Conservation (phyloP, 2,329 filamentous ascomycete species). For the Ceratocystiopsis minuta region DNA sequence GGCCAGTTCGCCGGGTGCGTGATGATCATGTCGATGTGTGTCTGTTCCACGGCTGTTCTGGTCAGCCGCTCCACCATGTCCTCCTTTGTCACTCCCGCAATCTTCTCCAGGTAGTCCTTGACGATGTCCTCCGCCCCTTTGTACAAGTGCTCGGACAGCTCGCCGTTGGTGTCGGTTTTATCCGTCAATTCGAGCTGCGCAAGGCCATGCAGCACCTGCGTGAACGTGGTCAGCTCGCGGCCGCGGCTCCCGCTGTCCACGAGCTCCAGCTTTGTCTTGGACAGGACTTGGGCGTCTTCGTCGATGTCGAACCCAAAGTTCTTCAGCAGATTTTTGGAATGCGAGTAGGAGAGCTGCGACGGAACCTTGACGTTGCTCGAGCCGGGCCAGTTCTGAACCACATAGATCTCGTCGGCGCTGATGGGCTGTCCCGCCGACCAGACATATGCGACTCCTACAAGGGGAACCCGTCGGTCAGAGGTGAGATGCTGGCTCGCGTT, state of each 20-base stretch:
- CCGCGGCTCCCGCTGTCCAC: neutral
- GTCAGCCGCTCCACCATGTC: constrained; percentile 3
- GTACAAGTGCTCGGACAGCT: constrained; percentile 5
- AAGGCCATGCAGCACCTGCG: constrained; percentile 5
- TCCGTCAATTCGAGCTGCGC: constrained; percentile 2
- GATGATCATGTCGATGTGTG: constrained; percentile 8
- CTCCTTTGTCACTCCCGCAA: constrained; percentile 5
- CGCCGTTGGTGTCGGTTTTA: neutral
- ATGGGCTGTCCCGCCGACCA: constrained; percentile 1
- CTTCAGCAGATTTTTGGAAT: neutral
- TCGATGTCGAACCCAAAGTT: constrained; percentile 9
- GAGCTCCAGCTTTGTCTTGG: constrained; percentile 10
- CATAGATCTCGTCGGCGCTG: constrained; percentile 5
- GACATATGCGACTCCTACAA: constrained; percentile 5
- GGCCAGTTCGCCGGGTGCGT: constrained; percentile 9
- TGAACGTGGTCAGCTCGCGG: constrained; percentile 4
- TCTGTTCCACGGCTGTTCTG: constrained; percentile 2
- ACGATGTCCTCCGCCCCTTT: constrained; percentile 7
- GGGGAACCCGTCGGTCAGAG: neutral
- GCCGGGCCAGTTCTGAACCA: constrained; percentile 7
- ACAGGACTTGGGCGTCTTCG: constrained; percentile 3
- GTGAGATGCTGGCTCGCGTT: too few species aligned
- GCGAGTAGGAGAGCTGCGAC: constrained; percentile 8
- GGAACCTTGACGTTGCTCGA: constrained; percentile 7
- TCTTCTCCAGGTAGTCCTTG: constrained; percentile 7